Conservation (phyloP, 345 rosid species). For the Cardamine occulta region DNA sequence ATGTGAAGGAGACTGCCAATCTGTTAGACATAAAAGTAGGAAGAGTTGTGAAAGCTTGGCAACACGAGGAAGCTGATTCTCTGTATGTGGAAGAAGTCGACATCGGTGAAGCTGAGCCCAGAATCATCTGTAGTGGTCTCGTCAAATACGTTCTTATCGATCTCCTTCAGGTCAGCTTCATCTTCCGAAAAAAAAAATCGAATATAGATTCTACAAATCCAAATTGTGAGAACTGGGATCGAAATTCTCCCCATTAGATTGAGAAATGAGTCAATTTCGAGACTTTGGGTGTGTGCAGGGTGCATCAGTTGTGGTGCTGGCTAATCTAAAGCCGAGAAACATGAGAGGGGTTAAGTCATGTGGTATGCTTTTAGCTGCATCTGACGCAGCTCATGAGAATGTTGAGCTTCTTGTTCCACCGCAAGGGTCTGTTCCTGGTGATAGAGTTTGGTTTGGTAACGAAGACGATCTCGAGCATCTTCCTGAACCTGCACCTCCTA, state of each 20-base stretch:
- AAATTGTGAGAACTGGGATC: not conserved
- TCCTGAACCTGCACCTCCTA: conserved; percentile 69
- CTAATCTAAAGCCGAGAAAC: conserved; percentile 87
- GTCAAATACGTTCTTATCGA: conserved; percentile 74
- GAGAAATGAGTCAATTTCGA: not conserved
- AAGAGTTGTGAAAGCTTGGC: conserved; percentile 80
- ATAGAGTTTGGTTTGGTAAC: conserved; percentile 84
- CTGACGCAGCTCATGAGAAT: conserved; percentile 74
- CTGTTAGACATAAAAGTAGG: conserved; percentile 89
- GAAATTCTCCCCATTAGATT: not conserved
- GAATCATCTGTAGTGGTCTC: conserved; percentile 92
- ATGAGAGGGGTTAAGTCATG: conserved; percentile 94
- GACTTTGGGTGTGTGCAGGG: conserved; percentile 43
- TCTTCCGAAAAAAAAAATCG: not conserved
- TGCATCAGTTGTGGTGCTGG: conserved; percentile 76
- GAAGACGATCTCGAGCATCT: conserved; percentile 56
- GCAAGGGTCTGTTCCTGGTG: conserved; percentile 70
- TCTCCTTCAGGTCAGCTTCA: conserved; percentile 61
- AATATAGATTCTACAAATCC: too few relatives aligned
- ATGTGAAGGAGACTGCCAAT: conserved; percentile 61
- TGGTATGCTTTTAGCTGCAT: conserved; percentile 93
- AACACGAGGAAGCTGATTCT: conserved; percentile 92
- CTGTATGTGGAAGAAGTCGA: conserved; percentile 94
- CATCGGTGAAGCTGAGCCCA: conserved; percentile 75
- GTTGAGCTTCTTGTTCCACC: conserved; percentile 89